These are phyloP conservation scores for Fusarium pseudoanthophilum DNA, from an alignment of 2,329 filamentous ascomycete genomes.

Conservation along the genomic window DNA sequence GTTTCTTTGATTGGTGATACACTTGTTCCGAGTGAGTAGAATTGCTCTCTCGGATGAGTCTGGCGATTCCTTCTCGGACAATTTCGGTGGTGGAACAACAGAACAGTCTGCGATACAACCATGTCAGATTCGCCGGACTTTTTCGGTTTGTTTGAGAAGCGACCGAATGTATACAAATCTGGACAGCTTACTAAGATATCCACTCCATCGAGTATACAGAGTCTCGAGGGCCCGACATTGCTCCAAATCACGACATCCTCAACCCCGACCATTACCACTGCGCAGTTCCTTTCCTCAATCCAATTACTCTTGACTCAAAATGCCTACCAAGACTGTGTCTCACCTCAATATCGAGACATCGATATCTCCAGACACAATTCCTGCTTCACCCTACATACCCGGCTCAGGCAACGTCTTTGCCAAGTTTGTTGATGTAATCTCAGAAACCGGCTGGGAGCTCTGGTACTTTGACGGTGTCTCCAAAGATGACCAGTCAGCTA, in stretches of 20 bases:
- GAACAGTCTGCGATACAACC: background rate
- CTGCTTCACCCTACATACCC: accelerated
- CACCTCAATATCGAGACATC: background rate
- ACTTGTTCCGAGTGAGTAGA: accelerated
- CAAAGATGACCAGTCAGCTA: background rate
- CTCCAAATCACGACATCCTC: background rate
- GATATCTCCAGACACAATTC: background rate
- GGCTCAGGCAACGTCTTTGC: background rate
- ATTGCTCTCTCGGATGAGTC: background rate
- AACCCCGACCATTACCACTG: background rate
- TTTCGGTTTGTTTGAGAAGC: background rate
- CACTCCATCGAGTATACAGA: background rate
- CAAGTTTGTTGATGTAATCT: background rate
- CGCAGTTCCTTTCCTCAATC: background rate
- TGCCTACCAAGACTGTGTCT: accelerated
- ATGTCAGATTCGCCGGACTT: background rate
- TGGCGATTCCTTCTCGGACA: background rate
- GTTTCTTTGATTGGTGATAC: background rate
- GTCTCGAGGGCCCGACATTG: background rate
- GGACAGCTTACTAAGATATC: background rate
- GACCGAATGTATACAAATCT: background rate
- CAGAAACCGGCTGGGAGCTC: background rate
- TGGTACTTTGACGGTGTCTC: background rate
- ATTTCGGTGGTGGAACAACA: background rate
- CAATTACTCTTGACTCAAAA: background rate